These are phyloP conservation scores for Juglanconis oblonga DNA, from an alignment of 2,329 filamentous ascomycete species.

Conservation along the genomic window DNA sequence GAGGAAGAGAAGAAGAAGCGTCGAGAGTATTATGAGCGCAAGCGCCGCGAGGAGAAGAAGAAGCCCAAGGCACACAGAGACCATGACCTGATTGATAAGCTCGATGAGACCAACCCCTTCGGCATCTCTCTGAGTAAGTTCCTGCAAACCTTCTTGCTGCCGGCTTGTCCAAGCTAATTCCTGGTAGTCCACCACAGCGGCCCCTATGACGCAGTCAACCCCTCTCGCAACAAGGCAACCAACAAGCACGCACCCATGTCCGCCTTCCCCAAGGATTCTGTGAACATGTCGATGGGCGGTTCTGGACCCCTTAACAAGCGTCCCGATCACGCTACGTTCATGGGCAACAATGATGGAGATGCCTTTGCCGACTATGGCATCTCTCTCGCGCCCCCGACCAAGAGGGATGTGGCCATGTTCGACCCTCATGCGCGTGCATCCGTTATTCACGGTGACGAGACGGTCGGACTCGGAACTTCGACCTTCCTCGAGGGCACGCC, in stretches of 20 bases:
- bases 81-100: slow-evolving; percentile 90
- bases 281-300: slow-evolving; percentile 89
- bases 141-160: not conserved
- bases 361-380: slow-evolving; percentile 73
- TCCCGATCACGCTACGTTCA: slow-evolving; percentile 82
- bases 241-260: slow-evolving; percentile 88
- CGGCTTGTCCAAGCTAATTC: not conserved
- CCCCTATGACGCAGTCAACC: slow-evolving; percentile 94
- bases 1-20: slow-evolving; percentile 58
- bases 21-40: slow-evolving; percentile 46
- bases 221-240: slow-evolving; percentile 84
- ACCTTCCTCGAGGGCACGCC: slow-evolving; percentile 95
- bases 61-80: slow-evolving; percentile 46
- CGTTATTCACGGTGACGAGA: slow-evolving; percentile 79
- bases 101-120: slow-evolving; percentile 95
- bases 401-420: slow-evolving; percentile 53
- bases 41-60: slow-evolving; percentile 49
- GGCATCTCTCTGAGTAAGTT: slow-evolving; percentile 75
- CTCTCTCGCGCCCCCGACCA: slow-evolving; percentile 23
- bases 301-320: slow-evolving; percentile 78
- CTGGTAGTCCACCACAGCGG: slow-evolving; percentile 87
- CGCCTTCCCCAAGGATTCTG: slow-evolving; percentile 87
- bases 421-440: slow-evolving; percentile 67
- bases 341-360: slow-evolving; percentile 77
- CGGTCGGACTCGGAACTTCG: slow-evolving; percentile 82